Evolutionary conservation across 805 yeast genomes (phyloP).

Genomic region (Maudiozyma barnettii): DNA sequence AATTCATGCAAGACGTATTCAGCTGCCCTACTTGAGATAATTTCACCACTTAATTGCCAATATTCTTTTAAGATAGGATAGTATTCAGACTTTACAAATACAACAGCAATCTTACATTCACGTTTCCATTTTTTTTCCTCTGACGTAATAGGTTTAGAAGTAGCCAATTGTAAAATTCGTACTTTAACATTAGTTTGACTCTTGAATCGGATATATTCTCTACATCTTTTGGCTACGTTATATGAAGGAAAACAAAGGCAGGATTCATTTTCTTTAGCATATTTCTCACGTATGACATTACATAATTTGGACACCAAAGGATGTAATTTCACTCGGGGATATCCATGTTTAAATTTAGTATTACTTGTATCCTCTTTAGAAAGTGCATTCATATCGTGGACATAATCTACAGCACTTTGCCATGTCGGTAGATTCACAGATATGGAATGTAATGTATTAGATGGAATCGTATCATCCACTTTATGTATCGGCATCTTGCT

Average conservation of each 20-base stretch:
- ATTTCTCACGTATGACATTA: slow-evolving; percentile 48
- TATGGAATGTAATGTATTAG: slow-evolving; percentile 84
- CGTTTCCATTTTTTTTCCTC: slow-evolving; percentile 51
- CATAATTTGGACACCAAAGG: slow-evolving; percentile 49
- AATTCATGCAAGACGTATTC: slow-evolving; percentile 70
- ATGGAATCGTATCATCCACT: slow-evolving; percentile 82
- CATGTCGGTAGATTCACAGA: slow-evolving; percentile 93
- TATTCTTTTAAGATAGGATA: slow-evolving; percentile 66
- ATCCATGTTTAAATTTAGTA: slow-evolving; percentile 77
- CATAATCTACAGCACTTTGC: slow-evolving; percentile 88
- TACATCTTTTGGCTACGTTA: slow-evolving; percentile 70
- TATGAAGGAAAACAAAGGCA: slow-evolving; percentile 72
- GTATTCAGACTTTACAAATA: slow-evolving; percentile 59
- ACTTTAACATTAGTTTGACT: slow-evolving; percentile 25
- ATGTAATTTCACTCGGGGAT: slow-evolving; percentile 51
- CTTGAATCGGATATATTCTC: slow-evolving; percentile 58
- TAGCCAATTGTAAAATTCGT: slow-evolving; percentile 63
- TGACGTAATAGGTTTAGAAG: slow-evolving; percentile 53
- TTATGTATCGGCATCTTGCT: slow-evolving; percentile 2
- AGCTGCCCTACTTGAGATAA: slow-evolving; percentile 83
- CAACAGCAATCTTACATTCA: slow-evolving; percentile 65
- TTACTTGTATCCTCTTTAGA: slow-evolving; percentile 66
- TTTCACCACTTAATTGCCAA: slow-evolving; percentile 98
- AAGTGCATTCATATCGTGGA: slow-evolving; percentile 29
- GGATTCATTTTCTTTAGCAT: slow-evolving; percentile 71